Percentiles rank a stretch among this genome's conserved stretches.
Evolutionary conservation across 768 basidiomycete genomes (phyloP).

Genomic region (Naganishia onofrii): DNA sequence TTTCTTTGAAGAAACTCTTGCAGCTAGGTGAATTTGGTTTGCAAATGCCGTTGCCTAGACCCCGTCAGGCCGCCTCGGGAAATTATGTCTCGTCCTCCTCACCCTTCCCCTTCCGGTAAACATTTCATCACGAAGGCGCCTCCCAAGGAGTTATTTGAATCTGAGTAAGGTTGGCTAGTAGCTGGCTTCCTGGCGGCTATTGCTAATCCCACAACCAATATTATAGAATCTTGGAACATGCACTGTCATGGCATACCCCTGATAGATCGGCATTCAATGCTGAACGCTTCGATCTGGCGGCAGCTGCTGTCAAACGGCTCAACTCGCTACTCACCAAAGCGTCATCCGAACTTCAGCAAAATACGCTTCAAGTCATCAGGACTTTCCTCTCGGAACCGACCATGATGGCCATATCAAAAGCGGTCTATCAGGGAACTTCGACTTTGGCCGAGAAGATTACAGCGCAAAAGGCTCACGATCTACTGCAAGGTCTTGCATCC

Average conservation of each 20-base stretch:
- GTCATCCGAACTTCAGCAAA: background rate
- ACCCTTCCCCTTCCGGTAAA: background rate
- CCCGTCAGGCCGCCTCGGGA: background rate
- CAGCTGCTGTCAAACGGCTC: constrained; percentile 5
- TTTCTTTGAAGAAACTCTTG: no score
- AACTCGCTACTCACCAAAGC: constrained; percentile 6
- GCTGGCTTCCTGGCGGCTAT: background rate
- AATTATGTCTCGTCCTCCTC: background rate
- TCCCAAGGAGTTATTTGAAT: background rate
- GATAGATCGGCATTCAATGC: background rate
- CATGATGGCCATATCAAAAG: background rate
- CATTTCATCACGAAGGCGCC: background rate
- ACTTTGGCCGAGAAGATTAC: background rate
- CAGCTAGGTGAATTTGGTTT: no score
- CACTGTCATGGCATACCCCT: background rate
- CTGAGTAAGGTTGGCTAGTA: background rate
- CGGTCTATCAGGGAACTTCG: background rate
- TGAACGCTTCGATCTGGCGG: background rate
- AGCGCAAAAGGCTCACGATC: background rate
- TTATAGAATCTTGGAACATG: background rate
- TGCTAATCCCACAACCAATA: background rate
- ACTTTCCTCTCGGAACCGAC: background rate
- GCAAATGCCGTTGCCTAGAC: no score
- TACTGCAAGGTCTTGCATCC: constrained; percentile 3
- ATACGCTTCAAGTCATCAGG: background rate